Percentiles rank a stretch among this genome's conserved stretches.
These are phyloP conservation scores for Solanum hybrid DNA, from an alignment of 305 asterid genomes.

Conservation along the genomic window DNA sequence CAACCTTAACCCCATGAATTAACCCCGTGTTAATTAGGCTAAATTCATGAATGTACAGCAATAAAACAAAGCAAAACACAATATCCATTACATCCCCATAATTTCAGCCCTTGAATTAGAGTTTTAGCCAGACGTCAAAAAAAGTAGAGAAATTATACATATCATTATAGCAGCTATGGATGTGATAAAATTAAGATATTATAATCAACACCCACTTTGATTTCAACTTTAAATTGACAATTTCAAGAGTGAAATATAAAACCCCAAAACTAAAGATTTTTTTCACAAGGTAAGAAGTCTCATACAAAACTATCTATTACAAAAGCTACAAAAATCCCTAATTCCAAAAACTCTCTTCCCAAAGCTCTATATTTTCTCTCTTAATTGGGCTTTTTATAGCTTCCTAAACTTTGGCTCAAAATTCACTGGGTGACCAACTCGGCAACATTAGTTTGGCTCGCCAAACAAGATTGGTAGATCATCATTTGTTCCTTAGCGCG, in stretches of 20 bases:
- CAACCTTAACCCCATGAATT: not conserved
- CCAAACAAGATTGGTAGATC: not conserved
- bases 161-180: not conserved
- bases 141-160: not conserved
- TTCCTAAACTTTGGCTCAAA: not conserved
- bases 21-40: not conserved
- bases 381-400: not conserved
- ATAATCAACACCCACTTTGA: not conserved
- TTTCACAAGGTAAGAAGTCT: not conserved
- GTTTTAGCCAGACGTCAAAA: not conserved
- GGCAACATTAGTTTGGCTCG: not conserved
- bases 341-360: not conserved
- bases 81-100: not conserved
- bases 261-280: not conserved
- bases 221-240: not conserved
- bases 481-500: not conserved
- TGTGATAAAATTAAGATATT: not conserved
- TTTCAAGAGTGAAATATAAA: not conserved
- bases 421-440: not conserved
- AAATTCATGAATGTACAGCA: not conserved
- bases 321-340: not conserved
- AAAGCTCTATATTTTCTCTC: not conserved
- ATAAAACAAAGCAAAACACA: too few relatives aligned
- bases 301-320: not conserved
- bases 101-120: not conserved